Base-by-base conservation (phyloP, 2,329 filamentous ascomycete genomes). In the Colletotrichum sp. region DNA sequence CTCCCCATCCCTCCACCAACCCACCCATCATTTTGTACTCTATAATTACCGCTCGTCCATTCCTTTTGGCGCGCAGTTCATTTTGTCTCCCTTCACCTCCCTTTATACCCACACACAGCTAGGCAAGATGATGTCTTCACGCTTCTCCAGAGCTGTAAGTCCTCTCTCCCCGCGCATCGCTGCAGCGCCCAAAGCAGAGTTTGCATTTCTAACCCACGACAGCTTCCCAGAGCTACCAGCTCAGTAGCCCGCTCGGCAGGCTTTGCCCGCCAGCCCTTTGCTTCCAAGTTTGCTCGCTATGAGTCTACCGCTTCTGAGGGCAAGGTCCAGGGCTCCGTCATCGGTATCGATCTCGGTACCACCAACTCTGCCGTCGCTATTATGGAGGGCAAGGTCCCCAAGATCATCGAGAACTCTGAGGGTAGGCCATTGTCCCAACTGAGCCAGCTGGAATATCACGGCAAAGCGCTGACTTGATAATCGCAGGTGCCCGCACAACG, bases 391-490 rank as follows among this genome's bases (percentile, higher is more conserved):
- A 98, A 98, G 91, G 88, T 91, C 73, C 95, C 96, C 82, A 95
- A 94, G 88, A 99, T 99, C 86, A 99, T 99, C 86, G 96, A 98
- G 89, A 99, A 99, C 92, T 90, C 96, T 32, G 96, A 99, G 91
- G 96, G 95, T 96, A 89, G 83, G 88, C 74, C 24, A 18, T 55
- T 55, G 28, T 39, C 24, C 13, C 26, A 30, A 63, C 36, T 22
- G 22, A 76, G 44, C 34, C 16, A 18, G 10, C n/a, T 28, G 60
- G 39, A 36, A 65, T 55, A 26, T 10, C 26, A 36, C 22, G 28
- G 28, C 67, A 52, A 66, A 36, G 9, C 13, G 36, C 44, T 48
- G 24, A 65, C 72, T 74, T 67, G 72, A 15, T 4, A 7, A 5
- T 16, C 36, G 30, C 57, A 95, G 94, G 95, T 92, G 94, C 95